Conservation (phyloP, 768 basidiomycete species). For the Crucibulum laeve region DNA sequence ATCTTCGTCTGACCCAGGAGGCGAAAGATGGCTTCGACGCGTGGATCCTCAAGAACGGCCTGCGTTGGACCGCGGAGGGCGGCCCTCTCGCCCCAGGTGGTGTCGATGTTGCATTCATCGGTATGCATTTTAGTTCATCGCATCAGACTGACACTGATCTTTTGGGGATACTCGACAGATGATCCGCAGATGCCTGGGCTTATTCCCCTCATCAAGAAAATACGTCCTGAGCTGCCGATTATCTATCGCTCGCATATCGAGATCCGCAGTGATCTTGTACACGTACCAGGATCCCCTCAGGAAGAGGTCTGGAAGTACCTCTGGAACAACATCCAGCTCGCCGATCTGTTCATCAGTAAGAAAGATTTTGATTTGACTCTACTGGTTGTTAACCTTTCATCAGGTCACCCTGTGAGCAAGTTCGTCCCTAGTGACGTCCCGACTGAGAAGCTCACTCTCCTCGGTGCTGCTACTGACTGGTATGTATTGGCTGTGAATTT, state of each 20-base stretch:
- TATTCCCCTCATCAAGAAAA: slow-evolving; percentile 87
- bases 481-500: slow-evolving; percentile 25
- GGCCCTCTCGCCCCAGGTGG: slow-evolving; percentile 82
- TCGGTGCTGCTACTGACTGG: slow-evolving; percentile 88
- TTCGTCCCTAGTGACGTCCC: slow-evolving; percentile 90
- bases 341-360: slow-evolving; percentile 87
- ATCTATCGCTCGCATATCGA: slow-evolving; percentile 96
- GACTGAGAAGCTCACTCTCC: slow-evolving; percentile 59
- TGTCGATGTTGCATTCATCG: slow-evolving; percentile 87
- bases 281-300: slow-evolving; percentile 77
- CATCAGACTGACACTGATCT: slow-evolving; percentile 1
- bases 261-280: slow-evolving; percentile 83
- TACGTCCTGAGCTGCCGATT: slow-evolving; percentile 81
- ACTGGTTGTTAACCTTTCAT: background rate
- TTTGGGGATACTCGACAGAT: slow-evolving; percentile 34
- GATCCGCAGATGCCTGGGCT: slow-evolving; percentile 94
- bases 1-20: slow-evolving; percentile 71
- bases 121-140: slow-evolving; percentile 27
- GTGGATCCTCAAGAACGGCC: slow-evolving; percentile 88
- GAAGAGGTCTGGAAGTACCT: slow-evolving; percentile 94
- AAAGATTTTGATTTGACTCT: slow-evolving; percentile 5
- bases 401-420: slow-evolving; percentile 85
- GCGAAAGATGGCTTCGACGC: slow-evolving; percentile 78
- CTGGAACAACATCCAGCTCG: slow-evolving; percentile 86
- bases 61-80: slow-evolving; percentile 83